Evolutionary conservation across 2,329 filamentous ascomycete species (phyloP), one percentile per base, ranked within the genome.

Genomic region (Alternaria arborescens): DNA sequence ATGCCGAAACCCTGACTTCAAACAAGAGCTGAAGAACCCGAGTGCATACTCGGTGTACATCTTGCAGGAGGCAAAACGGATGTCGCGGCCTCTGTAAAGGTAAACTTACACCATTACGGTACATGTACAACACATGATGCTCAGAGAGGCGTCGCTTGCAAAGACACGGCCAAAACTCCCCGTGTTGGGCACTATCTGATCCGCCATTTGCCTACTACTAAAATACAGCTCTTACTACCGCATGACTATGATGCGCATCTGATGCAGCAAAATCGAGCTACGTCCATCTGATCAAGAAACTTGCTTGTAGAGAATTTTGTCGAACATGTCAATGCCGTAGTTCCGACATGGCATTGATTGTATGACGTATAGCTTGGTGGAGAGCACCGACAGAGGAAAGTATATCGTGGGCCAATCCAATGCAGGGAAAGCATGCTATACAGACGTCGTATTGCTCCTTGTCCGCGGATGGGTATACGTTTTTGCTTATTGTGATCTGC

Each of bases 301-400:
- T 36, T 50, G 46, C 20, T 20, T 50, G 14, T n/a, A 36, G 22
- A 22, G 5, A 42, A 24, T 12, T 36, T 36, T 32, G 30, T 48
- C 20, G 3, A 24, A 36, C 18, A 48, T 48, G 46, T 30, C 46
- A 20, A 48, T 48, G 46, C 46, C 46, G 46, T 24, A 36, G 18
- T 34, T 48, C 46, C 46, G 46, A 34, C 30, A 36, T 18, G 46
- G 30, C 46, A 34, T 48, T 24, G 46, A 36, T 36, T 28, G 8
- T 16, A 48, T 48, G 46, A 48, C 46, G 46, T 48, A 48, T 16
- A 36, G 38, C 38, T 14, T 41, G 20, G 38, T 41, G 38, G 46
- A 48, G 20, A 36, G 8, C 22, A 24, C 46, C 22, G 46, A 34
- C 46, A 48, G 18, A 48, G 18, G 18, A 16, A 48, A 36, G 28